Evolutionary conservation across 106 monocot genomes (phyloP).

Genomic region (Apostasia ramifera): DNA sequence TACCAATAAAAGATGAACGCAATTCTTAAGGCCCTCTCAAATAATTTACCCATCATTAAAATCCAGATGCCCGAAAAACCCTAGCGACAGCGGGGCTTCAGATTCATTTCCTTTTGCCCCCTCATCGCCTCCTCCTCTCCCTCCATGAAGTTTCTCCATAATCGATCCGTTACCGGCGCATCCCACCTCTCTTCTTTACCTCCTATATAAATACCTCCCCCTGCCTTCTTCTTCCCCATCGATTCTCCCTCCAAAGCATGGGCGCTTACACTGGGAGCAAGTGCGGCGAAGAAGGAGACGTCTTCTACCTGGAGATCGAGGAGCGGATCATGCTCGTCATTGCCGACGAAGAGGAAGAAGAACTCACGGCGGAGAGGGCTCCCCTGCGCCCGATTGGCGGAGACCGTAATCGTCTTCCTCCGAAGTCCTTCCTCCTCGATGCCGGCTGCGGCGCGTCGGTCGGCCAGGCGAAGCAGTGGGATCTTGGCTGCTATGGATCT

Average conservation of each 20-base stretch:
- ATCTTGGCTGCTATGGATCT: not conserved
- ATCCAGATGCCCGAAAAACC: too few relatives aligned
- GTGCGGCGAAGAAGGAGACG: slow-evolving; percentile 2
- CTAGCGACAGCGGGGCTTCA: too few relatives aligned
- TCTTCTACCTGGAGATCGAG: slow-evolving; percentile 5
- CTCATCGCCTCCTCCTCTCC: too few relatives aligned
- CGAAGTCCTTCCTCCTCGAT: too few relatives aligned
- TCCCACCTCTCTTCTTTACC: not conserved
- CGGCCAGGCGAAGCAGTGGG: not conserved
- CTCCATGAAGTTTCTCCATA: too few relatives aligned
- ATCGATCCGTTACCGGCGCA: not conserved
- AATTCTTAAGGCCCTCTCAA: too few relatives aligned
- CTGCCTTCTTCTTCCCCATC: not conserved
- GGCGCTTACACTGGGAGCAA: not conserved
- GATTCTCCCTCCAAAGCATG: not conserved
- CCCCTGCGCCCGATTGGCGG: too few relatives aligned
- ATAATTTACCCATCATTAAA: too few relatives aligned
- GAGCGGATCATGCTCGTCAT: slow-evolving; percentile 1
- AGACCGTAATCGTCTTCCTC: too few relatives aligned
- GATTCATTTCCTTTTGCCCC: too few relatives aligned
- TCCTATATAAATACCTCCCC: not conserved
- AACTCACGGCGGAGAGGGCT: not conserved
- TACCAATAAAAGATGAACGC: too few relatives aligned
- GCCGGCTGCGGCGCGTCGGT: too few relatives aligned
- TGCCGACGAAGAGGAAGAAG: slow-evolving; percentile 2